A percentile compares a stretch with the other conserved stretches of the same genome.
phyloP scores from a whole-genome alignment of 768 basidiomycete species.

The Thelephora ganbajun region DNA sequence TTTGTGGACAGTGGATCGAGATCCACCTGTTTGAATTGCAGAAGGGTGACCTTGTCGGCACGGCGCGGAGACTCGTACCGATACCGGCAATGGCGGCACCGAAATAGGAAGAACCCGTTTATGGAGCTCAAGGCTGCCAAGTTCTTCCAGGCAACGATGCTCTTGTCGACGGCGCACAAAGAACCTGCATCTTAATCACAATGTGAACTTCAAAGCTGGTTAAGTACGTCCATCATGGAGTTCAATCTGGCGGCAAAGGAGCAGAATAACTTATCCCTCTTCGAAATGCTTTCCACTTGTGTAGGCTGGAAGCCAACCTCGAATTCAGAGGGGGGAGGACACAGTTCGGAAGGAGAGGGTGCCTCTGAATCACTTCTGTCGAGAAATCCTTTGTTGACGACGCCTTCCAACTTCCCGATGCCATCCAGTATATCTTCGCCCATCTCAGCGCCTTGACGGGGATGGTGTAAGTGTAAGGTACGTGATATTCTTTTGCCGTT shows the following conservation, averaged over 20 bases:
- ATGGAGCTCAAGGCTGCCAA: constrained; percentile 94
- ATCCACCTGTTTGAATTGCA: too few relatives aligned
- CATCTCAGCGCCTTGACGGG: constrained; percentile 97
- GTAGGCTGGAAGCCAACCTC: too few relatives aligned
- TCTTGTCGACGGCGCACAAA: constrained; percentile 31
- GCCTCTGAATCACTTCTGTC: constrained; percentile 96
- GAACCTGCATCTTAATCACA: constrained; percentile 93
- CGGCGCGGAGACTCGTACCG: too few relatives aligned
- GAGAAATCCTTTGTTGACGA: constrained; percentile 98
- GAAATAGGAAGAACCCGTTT: constrained; percentile 98
- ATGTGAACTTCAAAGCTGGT: constrained; percentile 97
- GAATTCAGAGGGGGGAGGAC: too few relatives aligned
- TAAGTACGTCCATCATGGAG: constrained; percentile 30
- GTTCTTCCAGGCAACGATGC: too few relatives aligned
- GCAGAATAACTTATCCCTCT: constrained; percentile 98
- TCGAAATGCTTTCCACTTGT: constrained; percentile 97
- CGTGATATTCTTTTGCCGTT: too few relatives aligned
- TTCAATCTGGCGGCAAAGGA: constrained; percentile 84
- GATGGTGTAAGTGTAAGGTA: constrained; percentile 99
- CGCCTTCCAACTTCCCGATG: constrained; percentile 97
- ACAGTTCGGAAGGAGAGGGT: constrained; percentile 95
- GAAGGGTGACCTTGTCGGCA: too few relatives aligned
- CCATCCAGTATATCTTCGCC: constrained; percentile 92
- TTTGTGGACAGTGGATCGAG: too few relatives aligned
- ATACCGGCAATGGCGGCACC: too few relatives aligned